Evolutionary conservation across 345 rosid genomes (phyloP), one percentile per base, ranked within the genome.

Genomic region (Viola odorata): DNA sequence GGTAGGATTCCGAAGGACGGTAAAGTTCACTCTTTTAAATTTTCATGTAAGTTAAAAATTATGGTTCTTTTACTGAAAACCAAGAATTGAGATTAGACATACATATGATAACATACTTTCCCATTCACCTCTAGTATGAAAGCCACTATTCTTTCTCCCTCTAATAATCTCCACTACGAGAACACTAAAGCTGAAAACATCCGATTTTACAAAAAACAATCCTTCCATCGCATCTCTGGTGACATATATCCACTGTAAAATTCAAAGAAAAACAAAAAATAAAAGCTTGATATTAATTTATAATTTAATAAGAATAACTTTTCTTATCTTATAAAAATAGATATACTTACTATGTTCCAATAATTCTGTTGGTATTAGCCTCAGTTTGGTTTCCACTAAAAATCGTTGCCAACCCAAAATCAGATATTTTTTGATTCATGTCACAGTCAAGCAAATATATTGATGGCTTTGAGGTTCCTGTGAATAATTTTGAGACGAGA

Each of bases 371-470:
- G 8, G 55, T 52, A 32, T 37, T 52, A 7, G 37, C 55, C 37
- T 52, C 39, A 10, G 6, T 17, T 16, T 52, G 55, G 6, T 52
- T 52, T 17, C 55, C 55, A 16, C 12, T 37, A 15, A 52, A 52
- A 17, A 52, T 52, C 55, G 37, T 52, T 6, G 55, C 55, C 55
- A 52, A 6, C 11, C 55, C 55, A 23, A 52, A 52, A 32, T 52
- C 55, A n/a, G 55, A 52, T 16, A 52, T 52, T 11, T 52, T 52
- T 3, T 37, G 55, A 3, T 52, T 52, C 55, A 52, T 52, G 4
- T 10, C 55, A 8, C 1, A 17, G 8, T 52, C 55, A 3, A 52
- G 37, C 37, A 52, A 23, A 16, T n/a, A 52, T 11, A 32, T 52
- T 52, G 42, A 16, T 37, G 8, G 57, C 38, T 54, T 54, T 52